These are phyloP conservation scores for Polymyxa betae DNA, from an alignment of 208 protist species.

Conservation along the genomic window DNA sequence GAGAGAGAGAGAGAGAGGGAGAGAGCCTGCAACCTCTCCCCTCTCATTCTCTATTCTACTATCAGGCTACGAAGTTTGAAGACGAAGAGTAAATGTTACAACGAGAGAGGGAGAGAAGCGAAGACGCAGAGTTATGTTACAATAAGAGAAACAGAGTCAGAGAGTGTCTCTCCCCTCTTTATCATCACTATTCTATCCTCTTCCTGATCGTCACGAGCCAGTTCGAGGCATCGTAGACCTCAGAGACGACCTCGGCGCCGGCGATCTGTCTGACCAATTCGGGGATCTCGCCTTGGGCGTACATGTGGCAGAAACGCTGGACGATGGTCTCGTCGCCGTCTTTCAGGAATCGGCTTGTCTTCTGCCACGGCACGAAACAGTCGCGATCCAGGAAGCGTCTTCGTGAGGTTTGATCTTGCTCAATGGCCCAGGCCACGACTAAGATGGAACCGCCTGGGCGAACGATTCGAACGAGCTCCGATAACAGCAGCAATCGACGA, in stretches of 20 bases:
- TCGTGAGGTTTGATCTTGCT: not conserved
- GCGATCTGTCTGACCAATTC: not conserved
- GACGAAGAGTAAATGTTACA: too few species aligned
- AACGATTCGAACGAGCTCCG: conserved; percentile 25
- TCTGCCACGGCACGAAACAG: conserved; percentile 47
- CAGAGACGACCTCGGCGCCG: not conserved
- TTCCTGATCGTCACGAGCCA: too few species aligned
- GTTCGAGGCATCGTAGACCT: not conserved
- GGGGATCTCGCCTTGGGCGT: not conserved
- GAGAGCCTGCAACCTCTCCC: too few species aligned
- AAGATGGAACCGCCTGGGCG: conserved; percentile 23
- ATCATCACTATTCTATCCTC: too few species aligned
- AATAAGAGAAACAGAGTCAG: too few species aligned
- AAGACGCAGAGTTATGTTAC: too few species aligned
- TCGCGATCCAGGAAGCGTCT: not conserved
- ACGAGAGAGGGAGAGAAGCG: too few species aligned
- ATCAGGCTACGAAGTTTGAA: too few species aligned
- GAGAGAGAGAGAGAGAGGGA: too few species aligned
- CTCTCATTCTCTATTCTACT: too few species aligned
- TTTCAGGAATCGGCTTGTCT: not conserved
- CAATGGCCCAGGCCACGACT: conserved; percentile 17
- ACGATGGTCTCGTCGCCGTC: not conserved
- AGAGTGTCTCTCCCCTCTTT: too few species aligned
- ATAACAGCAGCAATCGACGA: not conserved
- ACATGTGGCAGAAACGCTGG: conserved; percentile 50